Base-by-base conservation (phyloP, 345 rosid genomes). In the Linum usitatissimum region DNA sequence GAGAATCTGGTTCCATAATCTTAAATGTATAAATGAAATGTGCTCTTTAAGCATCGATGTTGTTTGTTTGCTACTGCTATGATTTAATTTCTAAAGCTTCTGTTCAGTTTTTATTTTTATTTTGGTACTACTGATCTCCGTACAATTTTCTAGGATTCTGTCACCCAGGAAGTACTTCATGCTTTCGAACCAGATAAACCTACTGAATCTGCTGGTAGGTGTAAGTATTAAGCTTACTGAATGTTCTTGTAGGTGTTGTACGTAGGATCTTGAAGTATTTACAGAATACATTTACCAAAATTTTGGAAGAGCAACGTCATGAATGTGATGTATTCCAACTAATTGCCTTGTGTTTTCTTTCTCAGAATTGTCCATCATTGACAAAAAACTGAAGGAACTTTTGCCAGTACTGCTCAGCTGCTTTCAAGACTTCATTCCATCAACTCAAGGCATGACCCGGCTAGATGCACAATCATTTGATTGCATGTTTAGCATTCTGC, bases 341-440 rank as follows among this genome's bases (percentile, higher is more conserved):
- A 45, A 19, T 38, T 45, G 61, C 36, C 12, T 63, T 21, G 18
- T 70, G 28, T 42, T 62, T 30, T 65, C 57, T 58, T 53, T 57
- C 70, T 65, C 62, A 93, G 97, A 81, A 18, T 71, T 71, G 68
- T 69, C 83, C 60, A 59, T 72, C 57, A 71, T 83, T 64, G 53
- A 61, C 64, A 72, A 68, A 61, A 86, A 82, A 70, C 66, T 90
- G 54, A 80, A 80, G 76, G 88, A 82, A 62, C 78, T 90, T 67
- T 79, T 93, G 68, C 92, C 77, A 68, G 82, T 80, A 77, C 72
- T 90, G 59, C 64, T 87, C 61, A 76, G 56, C 61, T 84, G 90
- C 78, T 82, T 90, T 76, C 78, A 76, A 80, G 91, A 90, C 53
- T 81, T 87, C 70, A 64, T 81, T 65, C 82, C 84, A 13, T 63